Evolutionary conservation across 805 yeast species (phyloP).

Genomic region (Kuraishia ogatae): DNA sequence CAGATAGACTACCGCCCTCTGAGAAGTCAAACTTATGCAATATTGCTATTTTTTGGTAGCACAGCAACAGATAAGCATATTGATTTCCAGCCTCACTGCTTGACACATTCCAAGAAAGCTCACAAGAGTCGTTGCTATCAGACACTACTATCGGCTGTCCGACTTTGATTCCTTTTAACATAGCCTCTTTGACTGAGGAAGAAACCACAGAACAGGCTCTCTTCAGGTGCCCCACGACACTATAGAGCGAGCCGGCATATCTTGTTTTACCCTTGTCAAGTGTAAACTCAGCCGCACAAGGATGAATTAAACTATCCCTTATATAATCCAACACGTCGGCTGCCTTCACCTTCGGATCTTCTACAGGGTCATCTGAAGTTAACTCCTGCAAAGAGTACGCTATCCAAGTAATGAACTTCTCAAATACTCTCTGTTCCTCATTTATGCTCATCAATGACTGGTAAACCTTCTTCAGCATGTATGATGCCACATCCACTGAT

Average conservation of each 20-base stretch:
- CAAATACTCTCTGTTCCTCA: conserved; percentile 36
- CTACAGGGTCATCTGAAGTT: conserved; percentile 24
- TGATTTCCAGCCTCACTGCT: not conserved
- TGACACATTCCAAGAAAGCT: not conserved
- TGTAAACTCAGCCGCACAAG: not conserved
- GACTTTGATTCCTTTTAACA: not conserved
- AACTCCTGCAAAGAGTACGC: conserved; percentile 26
- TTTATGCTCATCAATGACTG: conserved; percentile 18
- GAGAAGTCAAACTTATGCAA: not conserved
- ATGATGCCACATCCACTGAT: not conserved
- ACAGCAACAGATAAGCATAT: not conserved
- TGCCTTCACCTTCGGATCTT: not conserved
- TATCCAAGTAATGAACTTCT: conserved; percentile 36
- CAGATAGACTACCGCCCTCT: not conserved
- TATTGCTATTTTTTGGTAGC: not conserved
- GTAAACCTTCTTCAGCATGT: conserved; percentile 7
- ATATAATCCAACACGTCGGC: not conserved
- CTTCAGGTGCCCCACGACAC: not conserved
- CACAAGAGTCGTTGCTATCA: not conserved
- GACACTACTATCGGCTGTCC: not conserved
- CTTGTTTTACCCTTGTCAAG: not conserved
- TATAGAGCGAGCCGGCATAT: not conserved
- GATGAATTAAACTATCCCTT: not conserved
- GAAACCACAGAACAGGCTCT: not conserved
- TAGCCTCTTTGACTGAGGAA: not conserved